Base-by-base conservation (phyloP, 2,329 filamentous ascomycete species). In the Pestalotiopsis sp. region DNA sequence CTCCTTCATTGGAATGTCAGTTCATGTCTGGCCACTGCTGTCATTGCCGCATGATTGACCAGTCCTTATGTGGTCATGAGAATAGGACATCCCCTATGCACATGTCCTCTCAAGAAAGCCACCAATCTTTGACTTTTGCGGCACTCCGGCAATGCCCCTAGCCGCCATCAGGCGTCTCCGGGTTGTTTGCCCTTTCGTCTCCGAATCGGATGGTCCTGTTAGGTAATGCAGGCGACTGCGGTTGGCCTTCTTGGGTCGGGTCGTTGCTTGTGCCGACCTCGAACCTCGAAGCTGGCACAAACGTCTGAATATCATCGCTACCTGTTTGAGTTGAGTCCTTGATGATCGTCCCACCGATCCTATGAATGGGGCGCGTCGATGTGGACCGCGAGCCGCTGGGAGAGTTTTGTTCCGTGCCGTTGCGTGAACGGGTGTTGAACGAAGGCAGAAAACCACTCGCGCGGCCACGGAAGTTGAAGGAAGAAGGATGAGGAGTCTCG, bases 271-370 rank as follows among this genome's bases (percentile, higher is more conserved):
- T 11, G 17, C 61, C 39, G 4, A 27, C 27, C 23, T 66, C 63
- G n/a, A 58, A 36, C 23, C 41, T 36, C 13, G 49, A 58, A 3
- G 63, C 52, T 5, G 65, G 57, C 17, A 67, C 57, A 49, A 41
- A 45, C 20, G 65, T 67, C 14, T 59, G 65, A 25, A 20, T 13
- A 25, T 58, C 56, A 36, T 45, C 31, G 20, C 25, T 23, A 14
- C 49, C 31, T 17, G 23, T 17, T 36, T 20, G 59, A 20, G n/a
- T 31, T 12, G 17, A 36, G 49, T 69, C 27, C 52, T 57, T 52
- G 59, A 66, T 49, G 20, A 65, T 36, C 9, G 61, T 27, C 17
- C 83, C 82, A 6, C 81, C 81, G 61, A 82, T 81, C 36, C 75
- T 77, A 67, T 76, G 83, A 6, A 83, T 70, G 0, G 77, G 73